These are phyloP conservation scores for Fraxinus quadrangulata DNA, from an alignment of 257 asterid genomes.

Conservation along the genomic window DNA sequence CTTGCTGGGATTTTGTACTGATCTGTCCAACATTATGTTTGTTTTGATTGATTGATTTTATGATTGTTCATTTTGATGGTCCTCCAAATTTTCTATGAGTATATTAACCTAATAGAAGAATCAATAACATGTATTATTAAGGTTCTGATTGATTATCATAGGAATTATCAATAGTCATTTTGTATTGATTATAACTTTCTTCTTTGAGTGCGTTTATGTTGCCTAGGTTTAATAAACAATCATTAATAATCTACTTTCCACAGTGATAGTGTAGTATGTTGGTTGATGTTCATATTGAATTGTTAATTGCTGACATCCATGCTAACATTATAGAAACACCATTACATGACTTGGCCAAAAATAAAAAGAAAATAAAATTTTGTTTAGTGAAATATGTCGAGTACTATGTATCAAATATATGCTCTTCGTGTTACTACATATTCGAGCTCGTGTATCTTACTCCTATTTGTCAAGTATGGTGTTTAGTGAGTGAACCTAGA, in stretches of 20 bases:
- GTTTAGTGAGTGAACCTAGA: too few species aligned
- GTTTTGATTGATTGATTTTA: too few species aligned
- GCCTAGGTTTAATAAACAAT: background rate
- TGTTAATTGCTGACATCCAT: conserved; percentile 1
- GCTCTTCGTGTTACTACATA: background rate
- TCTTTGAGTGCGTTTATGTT: background rate
- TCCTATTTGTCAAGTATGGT: background rate
- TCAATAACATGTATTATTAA: background rate
- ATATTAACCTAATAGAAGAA: background rate
- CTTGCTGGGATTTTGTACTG: too few species aligned
- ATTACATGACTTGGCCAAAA: background rate
- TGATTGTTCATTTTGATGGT: background rate
- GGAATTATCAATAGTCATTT: background rate
- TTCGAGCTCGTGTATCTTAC: background rate
- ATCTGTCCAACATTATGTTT: too few species aligned
- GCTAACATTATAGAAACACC: conserved; percentile 11
- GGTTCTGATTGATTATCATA: conserved; percentile 7
- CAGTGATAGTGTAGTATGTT: background rate
- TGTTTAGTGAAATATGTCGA: background rate
- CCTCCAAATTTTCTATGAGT: background rate
- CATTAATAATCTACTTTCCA: background rate
- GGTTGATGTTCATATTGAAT: conserved; percentile 8
- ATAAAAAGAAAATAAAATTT: background rate
- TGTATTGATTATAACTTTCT: background rate
- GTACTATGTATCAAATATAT: background rate